Evolutionary conservation across 139 green algal species (phyloP).

Genomic region (Coccomyxa sp.): DNA sequence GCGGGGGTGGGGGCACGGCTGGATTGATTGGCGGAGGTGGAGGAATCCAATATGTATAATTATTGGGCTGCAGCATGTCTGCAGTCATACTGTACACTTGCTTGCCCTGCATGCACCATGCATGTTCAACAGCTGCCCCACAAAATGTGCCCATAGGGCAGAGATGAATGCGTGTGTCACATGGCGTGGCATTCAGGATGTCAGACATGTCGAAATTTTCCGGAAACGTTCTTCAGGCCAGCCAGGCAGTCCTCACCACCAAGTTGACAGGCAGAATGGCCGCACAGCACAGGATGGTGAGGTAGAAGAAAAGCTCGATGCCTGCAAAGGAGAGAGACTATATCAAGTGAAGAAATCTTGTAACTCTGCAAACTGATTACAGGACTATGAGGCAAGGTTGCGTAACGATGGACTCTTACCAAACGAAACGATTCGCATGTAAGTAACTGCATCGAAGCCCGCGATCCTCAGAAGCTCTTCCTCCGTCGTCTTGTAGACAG

Average conservation of each 20-base stretch:
- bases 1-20: background rate
- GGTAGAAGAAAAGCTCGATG: background rate
- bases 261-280: background rate
- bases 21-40: constrained; percentile 4
- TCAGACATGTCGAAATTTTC: background rate
- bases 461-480: constrained; percentile 25
- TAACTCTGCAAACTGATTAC: background rate
- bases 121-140: background rate
- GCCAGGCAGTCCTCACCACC: background rate
- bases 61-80: background rate
- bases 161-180: background rate
- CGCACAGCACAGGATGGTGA: background rate
- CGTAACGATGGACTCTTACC: background rate
- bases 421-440: constrained; percentile 31
- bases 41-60: constrained; percentile 15
- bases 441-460: constrained; percentile 36
- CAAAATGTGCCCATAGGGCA: too few relatives aligned
- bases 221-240: background rate
- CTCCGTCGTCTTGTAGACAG: constrained; percentile 11
- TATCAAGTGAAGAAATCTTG: background rate
- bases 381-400: background rate
- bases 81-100: background rate
- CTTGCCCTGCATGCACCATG: background rate
- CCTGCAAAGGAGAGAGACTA: background rate
- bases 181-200: background rate